Evolutionary conservation across 208 protist genomes (phyloP).

Genomic region (Giardia muris): DNA sequence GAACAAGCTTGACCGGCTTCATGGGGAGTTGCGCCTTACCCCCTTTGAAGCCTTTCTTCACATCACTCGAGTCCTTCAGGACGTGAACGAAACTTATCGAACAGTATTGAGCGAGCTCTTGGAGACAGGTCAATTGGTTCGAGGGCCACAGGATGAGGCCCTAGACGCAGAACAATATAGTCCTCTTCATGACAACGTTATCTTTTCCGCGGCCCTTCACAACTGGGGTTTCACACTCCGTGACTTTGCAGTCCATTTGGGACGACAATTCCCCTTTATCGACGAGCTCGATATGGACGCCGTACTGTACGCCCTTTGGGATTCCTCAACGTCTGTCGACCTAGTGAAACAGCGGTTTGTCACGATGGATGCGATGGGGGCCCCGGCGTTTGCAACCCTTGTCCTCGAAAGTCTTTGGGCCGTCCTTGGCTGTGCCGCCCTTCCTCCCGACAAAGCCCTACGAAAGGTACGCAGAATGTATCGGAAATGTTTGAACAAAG

Average conservation of each 20-base stretch:
- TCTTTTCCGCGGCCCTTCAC: not conserved
- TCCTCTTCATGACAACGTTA: not conserved
- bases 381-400: not conserved
- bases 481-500: not conserved
- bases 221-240: not conserved
- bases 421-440: not conserved
- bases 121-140: no score
- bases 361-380: not conserved
- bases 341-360: not conserved
- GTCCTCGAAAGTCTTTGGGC: not conserved
- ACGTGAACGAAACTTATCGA: not conserved
- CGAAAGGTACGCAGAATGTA: not conserved
- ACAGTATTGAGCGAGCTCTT: not conserved
- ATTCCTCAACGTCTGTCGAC: not conserved
- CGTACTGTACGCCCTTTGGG: not conserved
- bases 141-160: not conserved
- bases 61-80: not conserved
- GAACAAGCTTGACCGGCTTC: conserved; percentile 11
- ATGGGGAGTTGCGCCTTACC: not conserved
- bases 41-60: not conserved
- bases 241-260: not conserved
- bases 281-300: not conserved
- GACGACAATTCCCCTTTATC: not conserved
- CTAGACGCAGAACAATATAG: not conserved
- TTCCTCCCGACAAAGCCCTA: not conserved